Conservation (phyloP, 1,139 yeast species). For the Magnusiomyces suaveolens region DNA sequence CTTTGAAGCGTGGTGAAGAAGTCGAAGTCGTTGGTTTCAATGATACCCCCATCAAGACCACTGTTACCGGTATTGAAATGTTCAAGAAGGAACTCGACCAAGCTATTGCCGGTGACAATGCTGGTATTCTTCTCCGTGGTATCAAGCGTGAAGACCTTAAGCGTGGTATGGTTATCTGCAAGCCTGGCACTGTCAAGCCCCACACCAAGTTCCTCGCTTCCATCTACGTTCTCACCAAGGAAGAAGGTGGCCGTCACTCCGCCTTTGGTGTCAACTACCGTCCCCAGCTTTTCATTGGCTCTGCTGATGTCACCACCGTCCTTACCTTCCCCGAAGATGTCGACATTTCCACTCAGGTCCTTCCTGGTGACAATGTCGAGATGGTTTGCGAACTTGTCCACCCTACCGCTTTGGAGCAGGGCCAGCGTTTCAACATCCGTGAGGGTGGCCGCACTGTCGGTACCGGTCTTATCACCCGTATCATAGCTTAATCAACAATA, state of each 20-base stretch:
- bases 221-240: conserved; percentile 82
- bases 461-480: conserved; percentile 94
- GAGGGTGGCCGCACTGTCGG: conserved; percentile 99
- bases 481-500: conserved; percentile 53
- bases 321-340: conserved; percentile 86
- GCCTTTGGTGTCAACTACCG: conserved; percentile 95
- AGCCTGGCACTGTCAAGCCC: conserved; percentile 86
- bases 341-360: conserved; percentile 77
- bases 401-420: conserved; percentile 91
- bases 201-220: conserved; percentile 93
- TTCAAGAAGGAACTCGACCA: conserved; percentile 96
- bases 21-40: conserved; percentile 91
- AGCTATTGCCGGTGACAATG: conserved; percentile 98
- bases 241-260: conserved; percentile 99
- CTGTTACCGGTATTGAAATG: conserved; percentile 97
- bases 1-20: conserved; percentile 95
- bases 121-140: conserved; percentile 96
- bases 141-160: conserved; percentile 92
- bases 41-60: conserved; percentile 80
- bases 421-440: conserved; percentile 98
- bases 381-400: conserved; percentile 86
- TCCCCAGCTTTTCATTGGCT: conserved; percentile 95
- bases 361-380: conserved; percentile 98
- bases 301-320: conserved; percentile 90
- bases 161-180: conserved; percentile 97